Conservation (phyloP, 306 rosid species). For the Dryas drummondii region DNA sequence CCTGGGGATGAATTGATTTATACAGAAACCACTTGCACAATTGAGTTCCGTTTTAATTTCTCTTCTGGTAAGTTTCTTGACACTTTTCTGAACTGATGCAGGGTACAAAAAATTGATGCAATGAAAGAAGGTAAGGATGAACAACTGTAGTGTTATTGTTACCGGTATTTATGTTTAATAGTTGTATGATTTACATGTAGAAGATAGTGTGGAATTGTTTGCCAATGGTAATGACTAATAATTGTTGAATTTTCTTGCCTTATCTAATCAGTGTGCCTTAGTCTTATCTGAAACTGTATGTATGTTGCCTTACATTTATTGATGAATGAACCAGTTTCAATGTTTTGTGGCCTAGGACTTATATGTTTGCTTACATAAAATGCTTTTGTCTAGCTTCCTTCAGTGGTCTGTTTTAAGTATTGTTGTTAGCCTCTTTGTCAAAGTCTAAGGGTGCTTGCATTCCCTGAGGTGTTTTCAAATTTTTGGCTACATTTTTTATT, state of each 20-base stretch:
- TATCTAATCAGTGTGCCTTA: background rate
- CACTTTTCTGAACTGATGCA: background rate
- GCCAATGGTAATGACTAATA: background rate
- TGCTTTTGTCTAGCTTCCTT: background rate
- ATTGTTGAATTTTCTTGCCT: background rate
- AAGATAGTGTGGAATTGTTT: too few relatives aligned
- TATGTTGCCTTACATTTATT: background rate
- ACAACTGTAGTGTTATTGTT: background rate
- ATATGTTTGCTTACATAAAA: background rate
- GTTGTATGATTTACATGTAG: too few relatives aligned
- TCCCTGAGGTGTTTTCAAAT: too few relatives aligned
- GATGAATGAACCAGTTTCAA: background rate
- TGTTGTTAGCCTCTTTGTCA: too few relatives aligned
- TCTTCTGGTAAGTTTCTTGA: background rate
- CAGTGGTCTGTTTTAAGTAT: too few relatives aligned
- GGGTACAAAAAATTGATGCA: background rate
- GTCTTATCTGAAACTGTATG: background rate
- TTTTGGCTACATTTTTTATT: too few relatives aligned
- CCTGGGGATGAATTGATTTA: background rate
- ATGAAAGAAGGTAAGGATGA: background rate
- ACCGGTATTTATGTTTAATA: too few relatives aligned
- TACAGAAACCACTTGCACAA: background rate
- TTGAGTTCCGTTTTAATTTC: background rate
- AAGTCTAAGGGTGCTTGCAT: too few relatives aligned
- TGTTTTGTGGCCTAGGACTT: too few relatives aligned